A percentile compares a stretch with the other conserved stretches of the same genome.
phyloP scores from a whole-genome alignment of 1,284 basidiomycete species.

The Cryptococcus hybrid region DNA sequence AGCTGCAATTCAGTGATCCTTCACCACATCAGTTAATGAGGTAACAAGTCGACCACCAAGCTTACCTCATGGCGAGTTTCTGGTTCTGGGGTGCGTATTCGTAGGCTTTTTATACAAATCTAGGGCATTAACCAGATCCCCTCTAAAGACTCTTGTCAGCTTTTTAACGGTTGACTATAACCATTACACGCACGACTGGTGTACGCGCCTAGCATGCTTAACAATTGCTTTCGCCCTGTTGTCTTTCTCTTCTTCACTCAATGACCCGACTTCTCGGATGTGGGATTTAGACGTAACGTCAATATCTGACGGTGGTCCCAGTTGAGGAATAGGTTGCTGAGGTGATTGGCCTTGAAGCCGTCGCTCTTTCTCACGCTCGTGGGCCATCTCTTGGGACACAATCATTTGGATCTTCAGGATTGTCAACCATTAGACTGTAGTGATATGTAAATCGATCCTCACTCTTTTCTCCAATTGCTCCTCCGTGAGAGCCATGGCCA shows the following conservation, averaged over 20 bases:
- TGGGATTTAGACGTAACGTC: background rate
- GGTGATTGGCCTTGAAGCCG: background rate
- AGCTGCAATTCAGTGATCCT: slow-evolving; percentile 26
- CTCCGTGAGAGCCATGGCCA: slow-evolving; percentile 2
- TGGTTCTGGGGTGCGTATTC: slow-evolving; percentile 15
- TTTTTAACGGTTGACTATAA: background rate
- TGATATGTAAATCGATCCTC: background rate
- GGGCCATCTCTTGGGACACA: slow-evolving; percentile 9
- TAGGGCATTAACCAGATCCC: slow-evolving; percentile 17
- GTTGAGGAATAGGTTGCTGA: background rate
- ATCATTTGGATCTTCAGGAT: slow-evolving; percentile 11
- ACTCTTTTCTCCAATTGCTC: slow-evolving; percentile 12
- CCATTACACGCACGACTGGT: slow-evolving; percentile 17
- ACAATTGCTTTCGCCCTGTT: slow-evolving; percentile 19
- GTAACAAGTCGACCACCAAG: background rate
- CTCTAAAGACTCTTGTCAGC: slow-evolving; percentile 3
- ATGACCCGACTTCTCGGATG: background rate
- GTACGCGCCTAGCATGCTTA: slow-evolving; percentile 19
- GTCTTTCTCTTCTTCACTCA: slow-evolving; percentile 17
- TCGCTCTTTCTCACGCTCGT: background rate
- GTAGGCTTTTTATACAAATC: slow-evolving; percentile 22
- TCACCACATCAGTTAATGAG: background rate
- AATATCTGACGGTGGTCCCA: background rate
- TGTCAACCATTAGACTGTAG: background rate
- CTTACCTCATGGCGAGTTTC: slow-evolving; percentile 16